These are phyloP conservation scores for Phellinidium pouzarii DNA, from an alignment of 1,284 basidiomycete species.

Conservation along the genomic window DNA sequence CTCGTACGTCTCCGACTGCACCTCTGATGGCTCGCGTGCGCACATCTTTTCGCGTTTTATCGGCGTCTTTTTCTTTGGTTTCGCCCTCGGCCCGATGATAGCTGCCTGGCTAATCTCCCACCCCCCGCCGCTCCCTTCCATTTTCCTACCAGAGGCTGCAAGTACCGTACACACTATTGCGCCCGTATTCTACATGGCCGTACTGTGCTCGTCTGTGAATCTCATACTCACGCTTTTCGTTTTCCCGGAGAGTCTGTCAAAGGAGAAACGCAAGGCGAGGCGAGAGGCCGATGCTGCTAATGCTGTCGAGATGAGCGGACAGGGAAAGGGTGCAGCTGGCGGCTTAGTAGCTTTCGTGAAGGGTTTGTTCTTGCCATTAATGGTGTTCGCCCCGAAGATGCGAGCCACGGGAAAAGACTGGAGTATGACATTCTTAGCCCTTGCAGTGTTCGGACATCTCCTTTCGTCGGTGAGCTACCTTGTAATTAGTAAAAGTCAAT, in stretches of 20 bases:
- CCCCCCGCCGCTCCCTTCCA: slow-evolving; percentile 35
- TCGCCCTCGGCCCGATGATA: slow-evolving; percentile 66
- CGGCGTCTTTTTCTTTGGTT: slow-evolving; percentile 65
- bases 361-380: slow-evolving; percentile 42
- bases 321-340: slow-evolving; percentile 23
- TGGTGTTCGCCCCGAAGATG: slow-evolving; percentile 46
- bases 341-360: slow-evolving; percentile 23
- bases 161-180: slow-evolving; percentile 35
- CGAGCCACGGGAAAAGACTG: slow-evolving; percentile 41
- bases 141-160: slow-evolving; percentile 22
- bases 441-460: slow-evolving; percentile 39
- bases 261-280: slow-evolving; percentile 35
- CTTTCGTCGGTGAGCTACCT: slow-evolving; percentile 38
- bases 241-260: slow-evolving; percentile 56
- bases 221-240: slow-evolving; percentile 49
- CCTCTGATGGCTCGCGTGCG: slow-evolving; percentile 76
- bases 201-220: slow-evolving; percentile 40
- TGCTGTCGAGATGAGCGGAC: slow-evolving; percentile 20
- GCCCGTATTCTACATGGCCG: slow-evolving; percentile 54
- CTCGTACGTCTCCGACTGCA: slow-evolving; percentile 80
- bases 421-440: slow-evolving; percentile 48
- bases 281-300: slow-evolving; percentile 27
- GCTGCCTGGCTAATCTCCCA: slow-evolving; percentile 65
- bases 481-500: slow-evolving; percentile 3
- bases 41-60: slow-evolving; percentile 76